Conservation (phyloP, 129 eudicot genomes). For the Pseudognaphalium luteoalbum region DNA sequence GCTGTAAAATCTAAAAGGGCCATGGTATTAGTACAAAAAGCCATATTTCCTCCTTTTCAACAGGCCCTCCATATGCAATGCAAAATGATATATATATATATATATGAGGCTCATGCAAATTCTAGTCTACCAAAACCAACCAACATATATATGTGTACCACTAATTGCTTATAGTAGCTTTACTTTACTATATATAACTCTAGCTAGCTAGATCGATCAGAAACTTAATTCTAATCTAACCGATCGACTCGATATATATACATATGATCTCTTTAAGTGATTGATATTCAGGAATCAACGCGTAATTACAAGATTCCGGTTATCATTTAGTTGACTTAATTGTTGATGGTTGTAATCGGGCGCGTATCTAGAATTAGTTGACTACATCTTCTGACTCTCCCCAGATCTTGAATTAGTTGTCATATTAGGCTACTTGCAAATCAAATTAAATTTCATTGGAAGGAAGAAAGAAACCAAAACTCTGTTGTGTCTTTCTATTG, state of each 20-base stretch:
- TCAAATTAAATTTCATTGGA: not conserved
- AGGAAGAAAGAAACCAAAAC: not conserved
- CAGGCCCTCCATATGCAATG: conserved; percentile 16
- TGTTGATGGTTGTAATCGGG: too few species aligned
- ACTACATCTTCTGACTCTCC: not conserved
- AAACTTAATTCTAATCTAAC: too few species aligned
- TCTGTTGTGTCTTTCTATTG: not conserved
- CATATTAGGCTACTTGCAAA: not conserved
- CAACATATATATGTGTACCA: too few species aligned
- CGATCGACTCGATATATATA: too few species aligned
- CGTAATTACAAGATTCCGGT: too few species aligned
- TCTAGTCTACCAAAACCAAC: not conserved
- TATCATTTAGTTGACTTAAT: too few species aligned
- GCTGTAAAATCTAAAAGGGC: conserved; percentile 24
- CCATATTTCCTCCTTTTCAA: conserved; percentile 22
- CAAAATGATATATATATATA: too few species aligned
- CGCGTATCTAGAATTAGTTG: not conserved
- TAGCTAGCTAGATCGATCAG: too few species aligned
- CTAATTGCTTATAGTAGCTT: too few species aligned
- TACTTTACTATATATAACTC: too few species aligned
- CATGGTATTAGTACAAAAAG: conserved; percentile 12
- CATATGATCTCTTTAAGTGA: too few species aligned
- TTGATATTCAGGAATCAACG: too few species aligned
- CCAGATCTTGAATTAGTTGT: not conserved
- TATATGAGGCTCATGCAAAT: conserved; percentile 5